Conservation (phyloP, 768 basidiomycete genomes). For the Leccinellum albellum region DNA sequence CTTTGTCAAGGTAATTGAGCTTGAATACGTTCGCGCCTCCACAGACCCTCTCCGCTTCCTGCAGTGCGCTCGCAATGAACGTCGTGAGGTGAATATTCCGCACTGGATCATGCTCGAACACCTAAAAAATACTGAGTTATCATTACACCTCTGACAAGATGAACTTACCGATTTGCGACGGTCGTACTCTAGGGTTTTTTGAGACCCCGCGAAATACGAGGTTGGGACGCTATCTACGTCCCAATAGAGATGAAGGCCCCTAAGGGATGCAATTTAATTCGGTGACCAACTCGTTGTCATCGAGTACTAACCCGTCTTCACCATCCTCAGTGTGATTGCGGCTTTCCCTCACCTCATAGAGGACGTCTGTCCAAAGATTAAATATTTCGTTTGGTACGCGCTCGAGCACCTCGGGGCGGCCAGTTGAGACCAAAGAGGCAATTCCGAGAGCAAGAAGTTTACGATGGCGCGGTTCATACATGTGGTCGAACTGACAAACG, state of each 20-base stretch:
- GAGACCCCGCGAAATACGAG: conserved; percentile 57
- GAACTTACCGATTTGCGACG: conserved; percentile 65
- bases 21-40: conserved; percentile 62
- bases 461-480: conserved; percentile 80
- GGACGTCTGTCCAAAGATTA: conserved; percentile 85
- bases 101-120: conserved; percentile 68
- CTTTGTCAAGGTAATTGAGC: conserved; percentile 52
- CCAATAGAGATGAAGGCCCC: conserved; percentile 62
- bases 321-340: conserved; percentile 35
- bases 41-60: conserved; percentile 58
- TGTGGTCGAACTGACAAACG: conserved; percentile 72
- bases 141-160: neutral
- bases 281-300: neutral
- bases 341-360: conserved; percentile 81
- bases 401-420: conserved; percentile 65
- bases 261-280: conserved; percentile 3
- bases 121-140: conserved; percentile 39
- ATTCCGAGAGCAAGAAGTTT: conserved; percentile 84
- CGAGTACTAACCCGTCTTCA: conserved; percentile 32
- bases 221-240: conserved; percentile 57
- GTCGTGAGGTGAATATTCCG: conserved; percentile 60
- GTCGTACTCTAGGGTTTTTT: conserved; percentile 72
- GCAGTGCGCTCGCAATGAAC: conserved; percentile 55
- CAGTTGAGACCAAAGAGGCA: conserved; percentile 72
- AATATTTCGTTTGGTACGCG: conserved; percentile 74